Conservation (phyloP, 495 filamentous ascomycete genomes). For the Margaritispora aquatica region DNA sequence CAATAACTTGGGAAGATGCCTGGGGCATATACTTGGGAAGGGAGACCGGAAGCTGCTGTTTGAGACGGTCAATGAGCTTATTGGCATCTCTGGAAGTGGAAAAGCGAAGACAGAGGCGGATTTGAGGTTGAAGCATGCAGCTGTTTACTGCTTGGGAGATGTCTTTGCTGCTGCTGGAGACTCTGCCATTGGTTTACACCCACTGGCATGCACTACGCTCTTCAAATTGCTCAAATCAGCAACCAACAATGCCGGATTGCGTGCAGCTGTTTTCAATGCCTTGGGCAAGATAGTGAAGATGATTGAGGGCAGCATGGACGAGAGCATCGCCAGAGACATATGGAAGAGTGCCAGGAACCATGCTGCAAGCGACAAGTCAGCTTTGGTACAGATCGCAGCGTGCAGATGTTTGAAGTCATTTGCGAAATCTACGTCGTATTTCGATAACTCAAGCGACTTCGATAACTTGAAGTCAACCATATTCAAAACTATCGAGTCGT, state of each 20-base stretch:
- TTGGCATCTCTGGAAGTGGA: constrained; percentile 64
- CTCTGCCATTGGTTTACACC: constrained; percentile 82
- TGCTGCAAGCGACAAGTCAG: constrained; percentile 73
- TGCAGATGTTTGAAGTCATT: constrained; percentile 76
- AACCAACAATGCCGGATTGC: constrained; percentile 72
- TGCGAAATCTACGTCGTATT: constrained; percentile 63
- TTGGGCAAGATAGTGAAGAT: constrained; percentile 70
- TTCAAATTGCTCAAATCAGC: constrained; percentile 77
- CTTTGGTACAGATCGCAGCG: constrained; percentile 71
- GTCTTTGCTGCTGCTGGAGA: constrained; percentile 86
- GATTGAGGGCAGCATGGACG: constrained; percentile 71
- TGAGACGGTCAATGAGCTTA: constrained; percentile 86
- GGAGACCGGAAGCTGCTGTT: constrained; percentile 90
- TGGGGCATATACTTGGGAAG: constrained; percentile 76
- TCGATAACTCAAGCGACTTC: constrained; percentile 88
- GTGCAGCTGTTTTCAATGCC: constrained; percentile 75
- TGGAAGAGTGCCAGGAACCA: constrained; percentile 87
- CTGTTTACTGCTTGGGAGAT: constrained; percentile 81
- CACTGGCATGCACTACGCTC: constrained; percentile 60
- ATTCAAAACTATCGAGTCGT: constrained; percentile 80
- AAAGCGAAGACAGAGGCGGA: constrained; percentile 74
- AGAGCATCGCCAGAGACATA: constrained; percentile 75
- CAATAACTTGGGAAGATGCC: constrained; percentile 78
- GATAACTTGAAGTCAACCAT: constrained; percentile 73
- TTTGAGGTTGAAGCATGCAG: constrained; percentile 67